phyloP scores from a whole-genome alignment of 768 basidiomycete genomes.

The Tylopilus sp. region DNA sequence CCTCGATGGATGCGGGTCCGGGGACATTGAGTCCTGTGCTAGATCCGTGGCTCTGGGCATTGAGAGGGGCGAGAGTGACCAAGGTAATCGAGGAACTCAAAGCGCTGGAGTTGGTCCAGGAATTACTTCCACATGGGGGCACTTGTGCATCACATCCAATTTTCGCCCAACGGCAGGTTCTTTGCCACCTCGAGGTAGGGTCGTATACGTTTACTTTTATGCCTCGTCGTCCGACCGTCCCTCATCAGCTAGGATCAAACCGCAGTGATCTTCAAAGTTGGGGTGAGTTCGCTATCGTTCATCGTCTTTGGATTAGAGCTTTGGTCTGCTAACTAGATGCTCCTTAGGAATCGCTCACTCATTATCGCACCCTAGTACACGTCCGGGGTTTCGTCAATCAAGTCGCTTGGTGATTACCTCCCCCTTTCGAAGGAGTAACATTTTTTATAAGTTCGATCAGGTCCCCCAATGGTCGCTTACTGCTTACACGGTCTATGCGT shows the following conservation, averaged over 20 bases:
- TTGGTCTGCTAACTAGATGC: too few species aligned
- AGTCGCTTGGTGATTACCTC: conserved; percentile 45
- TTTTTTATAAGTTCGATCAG: conserved; percentile 19
- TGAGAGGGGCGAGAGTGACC: conserved; percentile 40
- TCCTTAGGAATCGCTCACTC: conserved; percentile 38
- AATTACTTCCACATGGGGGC: too few species aligned
- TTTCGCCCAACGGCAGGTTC: conserved; percentile 52
- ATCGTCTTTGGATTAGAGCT: too few species aligned
- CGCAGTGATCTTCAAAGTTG: conserved; percentile 47
- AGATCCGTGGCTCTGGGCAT: too few species aligned
- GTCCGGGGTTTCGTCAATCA: conserved; percentile 54
- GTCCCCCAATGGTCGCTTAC: conserved; percentile 45
- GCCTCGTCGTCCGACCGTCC: too few species aligned
- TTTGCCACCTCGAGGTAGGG: conserved; percentile 52
- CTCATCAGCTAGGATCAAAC: conserved; percentile 51
- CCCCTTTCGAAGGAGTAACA: background rate
- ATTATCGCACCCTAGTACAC: conserved; percentile 49
- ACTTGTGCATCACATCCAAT: conserved; percentile 51
- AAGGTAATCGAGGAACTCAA: conserved; percentile 41
- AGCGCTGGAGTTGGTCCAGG: conserved; percentile 39
- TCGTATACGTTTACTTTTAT: conserved; percentile 9
- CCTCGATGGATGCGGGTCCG: conserved; percentile 32
- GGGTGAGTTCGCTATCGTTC: conserved; percentile 37
- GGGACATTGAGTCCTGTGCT: conserved; percentile 32
- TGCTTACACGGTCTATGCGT: conserved; percentile 47